Conservation (phyloP, 176 grass and related monocot genomes). For the Bromus sterilis region DNA sequence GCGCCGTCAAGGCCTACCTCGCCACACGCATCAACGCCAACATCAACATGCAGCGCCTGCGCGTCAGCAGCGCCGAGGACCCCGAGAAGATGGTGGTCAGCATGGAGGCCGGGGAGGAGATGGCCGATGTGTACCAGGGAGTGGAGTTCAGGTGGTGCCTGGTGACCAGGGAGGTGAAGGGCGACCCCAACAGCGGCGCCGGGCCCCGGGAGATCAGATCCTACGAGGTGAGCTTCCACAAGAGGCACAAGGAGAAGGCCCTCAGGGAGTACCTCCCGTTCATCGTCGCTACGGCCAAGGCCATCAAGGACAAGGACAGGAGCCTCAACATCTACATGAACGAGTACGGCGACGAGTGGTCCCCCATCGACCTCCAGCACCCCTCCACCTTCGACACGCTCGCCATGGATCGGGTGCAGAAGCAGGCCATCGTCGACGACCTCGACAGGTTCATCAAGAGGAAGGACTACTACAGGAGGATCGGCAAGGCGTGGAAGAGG, state of each 20-base stretch:
- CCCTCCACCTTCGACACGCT: constrained; percentile 71
- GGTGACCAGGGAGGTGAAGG: background rate
- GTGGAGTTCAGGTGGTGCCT: constrained; percentile 42
- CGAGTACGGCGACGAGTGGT: constrained; percentile 39
- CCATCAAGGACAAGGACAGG: constrained; percentile 42
- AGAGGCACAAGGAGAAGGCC: constrained; percentile 56
- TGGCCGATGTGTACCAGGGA: constrained; percentile 29
- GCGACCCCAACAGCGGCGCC: background rate
- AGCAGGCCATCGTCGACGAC: constrained; percentile 60
- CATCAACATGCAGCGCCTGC: constrained; percentile 14
- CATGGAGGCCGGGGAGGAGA: constrained; percentile 35
- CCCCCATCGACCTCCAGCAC: constrained; percentile 58
- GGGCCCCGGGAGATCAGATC: constrained; percentile 8
- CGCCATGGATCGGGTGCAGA: constrained; percentile 57
- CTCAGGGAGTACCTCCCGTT: constrained; percentile 63
- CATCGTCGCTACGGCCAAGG: constrained; percentile 50
- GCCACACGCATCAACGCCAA: constrained; percentile 17
- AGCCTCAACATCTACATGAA: constrained; percentile 52
- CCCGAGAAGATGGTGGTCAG: constrained; percentile 22
- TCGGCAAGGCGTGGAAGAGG: constrained; percentile 86
- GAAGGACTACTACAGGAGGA: constrained; percentile 82
- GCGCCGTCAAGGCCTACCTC: constrained; percentile 14
- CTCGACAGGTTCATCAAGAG: constrained; percentile 58
- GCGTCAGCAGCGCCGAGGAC: constrained; percentile 18
- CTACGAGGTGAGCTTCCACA: constrained; percentile 64